phyloP scores from a whole-genome alignment of 2,329 filamentous ascomycete genomes.

The Stylonectria norvegica region DNA sequence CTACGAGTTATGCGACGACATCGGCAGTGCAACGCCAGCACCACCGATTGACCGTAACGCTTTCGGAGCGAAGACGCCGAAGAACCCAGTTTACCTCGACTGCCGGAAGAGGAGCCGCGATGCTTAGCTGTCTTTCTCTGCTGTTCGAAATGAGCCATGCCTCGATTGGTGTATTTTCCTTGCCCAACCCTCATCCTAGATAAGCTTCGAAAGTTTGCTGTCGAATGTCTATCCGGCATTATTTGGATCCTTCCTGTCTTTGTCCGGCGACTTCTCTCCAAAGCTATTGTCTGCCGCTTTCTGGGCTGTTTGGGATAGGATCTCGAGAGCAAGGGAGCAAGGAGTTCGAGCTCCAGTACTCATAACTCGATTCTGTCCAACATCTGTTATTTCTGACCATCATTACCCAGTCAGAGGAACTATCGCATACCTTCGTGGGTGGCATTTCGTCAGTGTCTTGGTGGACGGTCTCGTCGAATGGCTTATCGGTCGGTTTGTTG shows the following conservation, averaged over 20 bases:
- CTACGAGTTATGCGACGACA: slow-evolving; percentile 39
- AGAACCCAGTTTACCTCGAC: slow-evolving; percentile 1
- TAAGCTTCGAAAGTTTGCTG: too few relatives aligned
- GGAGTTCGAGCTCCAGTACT: slow-evolving; percentile 26
- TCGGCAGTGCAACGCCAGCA: slow-evolving; percentile 34
- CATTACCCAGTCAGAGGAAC: background rate
- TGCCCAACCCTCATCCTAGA: too few relatives aligned
- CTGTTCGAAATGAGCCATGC: background rate
- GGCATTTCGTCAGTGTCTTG: background rate
- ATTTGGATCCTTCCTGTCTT: background rate
- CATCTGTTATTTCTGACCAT: rapidly evolving
- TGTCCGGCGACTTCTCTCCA: background rate
- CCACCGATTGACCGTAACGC: slow-evolving; percentile 11
- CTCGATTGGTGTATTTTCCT: background rate
- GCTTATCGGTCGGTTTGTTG: slow-evolving; percentile 4
- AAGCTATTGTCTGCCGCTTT: background rate
- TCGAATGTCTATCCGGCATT: too few relatives aligned
- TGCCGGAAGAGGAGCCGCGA: background rate
- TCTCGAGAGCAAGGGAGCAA: slow-evolving; percentile 24
- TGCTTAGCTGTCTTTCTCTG: background rate
- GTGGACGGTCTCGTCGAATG: background rate
- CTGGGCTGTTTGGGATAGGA: slow-evolving; percentile 20
- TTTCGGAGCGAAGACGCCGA: background rate
- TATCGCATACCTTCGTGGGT: background rate
- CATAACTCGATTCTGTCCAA: slow-evolving; percentile 26